Conservation (phyloP, 306 rosid species). For the Cucumis cinereus region DNA sequence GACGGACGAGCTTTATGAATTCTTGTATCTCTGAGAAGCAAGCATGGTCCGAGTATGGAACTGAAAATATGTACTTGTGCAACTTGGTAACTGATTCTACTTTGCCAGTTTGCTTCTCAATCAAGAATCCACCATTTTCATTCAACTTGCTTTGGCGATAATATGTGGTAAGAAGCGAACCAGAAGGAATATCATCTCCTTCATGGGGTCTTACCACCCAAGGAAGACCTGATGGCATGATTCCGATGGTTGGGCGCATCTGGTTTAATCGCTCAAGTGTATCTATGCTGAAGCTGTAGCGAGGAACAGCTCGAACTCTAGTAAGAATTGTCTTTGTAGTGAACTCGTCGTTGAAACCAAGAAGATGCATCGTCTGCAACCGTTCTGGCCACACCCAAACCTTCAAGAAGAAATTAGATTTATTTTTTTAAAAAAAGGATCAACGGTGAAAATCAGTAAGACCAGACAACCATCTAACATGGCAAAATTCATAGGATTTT, state of each 20-base stretch:
- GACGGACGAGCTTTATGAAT: constrained; percentile 48
- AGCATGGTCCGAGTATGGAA: constrained; percentile 68
- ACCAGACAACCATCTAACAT: not conserved
- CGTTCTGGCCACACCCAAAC: constrained; percentile 84
- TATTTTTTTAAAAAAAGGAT: not conserved
- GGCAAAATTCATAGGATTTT: not conserved
- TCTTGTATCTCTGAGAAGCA: constrained; percentile 40
- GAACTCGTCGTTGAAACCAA: constrained; percentile 40
- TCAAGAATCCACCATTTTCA: constrained; percentile 13
- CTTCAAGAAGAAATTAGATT: constrained; percentile 18
- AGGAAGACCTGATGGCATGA: constrained; percentile 73
- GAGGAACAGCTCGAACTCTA: constrained; percentile 78
- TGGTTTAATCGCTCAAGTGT: constrained; percentile 45
- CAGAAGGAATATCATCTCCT: constrained; percentile 18
- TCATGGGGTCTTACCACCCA: constrained; percentile 33
- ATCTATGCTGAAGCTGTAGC: constrained; percentile 52
- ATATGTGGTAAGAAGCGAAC: constrained; percentile 30
- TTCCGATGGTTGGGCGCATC: constrained; percentile 52
- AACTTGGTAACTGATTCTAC: constrained; percentile 15
- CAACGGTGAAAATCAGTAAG: not conserved
- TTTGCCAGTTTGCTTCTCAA: constrained; percentile 16
- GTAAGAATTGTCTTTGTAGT: constrained; percentile 55
- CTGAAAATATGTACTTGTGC: constrained; percentile 40
- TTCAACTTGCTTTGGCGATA: constrained; percentile 20
- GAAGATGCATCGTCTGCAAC: constrained; percentile 67